Evolutionary conservation across 305 asterid genomes (phyloP).

Genomic region (Coffea humblotiana): DNA sequence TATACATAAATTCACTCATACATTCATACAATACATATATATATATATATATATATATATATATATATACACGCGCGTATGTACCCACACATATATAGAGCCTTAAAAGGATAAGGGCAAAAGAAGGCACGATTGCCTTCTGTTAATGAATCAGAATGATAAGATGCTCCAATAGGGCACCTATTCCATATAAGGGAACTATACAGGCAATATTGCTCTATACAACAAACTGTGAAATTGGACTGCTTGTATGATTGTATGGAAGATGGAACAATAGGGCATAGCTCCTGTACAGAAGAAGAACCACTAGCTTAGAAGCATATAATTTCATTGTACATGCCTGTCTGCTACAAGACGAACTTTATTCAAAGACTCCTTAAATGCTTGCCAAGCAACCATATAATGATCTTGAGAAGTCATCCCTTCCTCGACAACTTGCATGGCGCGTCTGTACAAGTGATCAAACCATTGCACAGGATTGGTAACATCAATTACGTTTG

Average conservation of each 20-base stretch:
- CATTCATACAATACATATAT: no score
- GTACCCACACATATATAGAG: no score
- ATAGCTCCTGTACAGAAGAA: background rate
- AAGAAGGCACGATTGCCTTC: no score
- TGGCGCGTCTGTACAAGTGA: slow-evolving; percentile 67
- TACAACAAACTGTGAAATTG: no score
- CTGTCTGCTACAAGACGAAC: slow-evolving; percentile 63
- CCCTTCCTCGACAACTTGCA: slow-evolving; percentile 77
- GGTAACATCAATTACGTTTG: slow-evolving; percentile 49
- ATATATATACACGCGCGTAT: no score
- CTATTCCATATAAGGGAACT: background rate
- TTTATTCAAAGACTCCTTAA: slow-evolving; percentile 66
- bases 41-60: no score
- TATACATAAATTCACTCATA: no score
- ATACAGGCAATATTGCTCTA: background rate
- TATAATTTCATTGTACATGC: slow-evolving; percentile 24
- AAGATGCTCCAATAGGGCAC: no score
- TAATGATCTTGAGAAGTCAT: slow-evolving; percentile 61
- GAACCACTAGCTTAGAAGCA: background rate
- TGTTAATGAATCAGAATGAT: no score
- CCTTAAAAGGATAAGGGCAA: no score
- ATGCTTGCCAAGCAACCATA: slow-evolving; percentile 73
- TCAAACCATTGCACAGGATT: slow-evolving; percentile 72
- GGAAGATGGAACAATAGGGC: background rate
- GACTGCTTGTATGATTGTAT: background rate